Evolutionary conservation across 2,329 filamentous ascomycete species (phyloP).

Genomic region (Orbilia javanica): DNA sequence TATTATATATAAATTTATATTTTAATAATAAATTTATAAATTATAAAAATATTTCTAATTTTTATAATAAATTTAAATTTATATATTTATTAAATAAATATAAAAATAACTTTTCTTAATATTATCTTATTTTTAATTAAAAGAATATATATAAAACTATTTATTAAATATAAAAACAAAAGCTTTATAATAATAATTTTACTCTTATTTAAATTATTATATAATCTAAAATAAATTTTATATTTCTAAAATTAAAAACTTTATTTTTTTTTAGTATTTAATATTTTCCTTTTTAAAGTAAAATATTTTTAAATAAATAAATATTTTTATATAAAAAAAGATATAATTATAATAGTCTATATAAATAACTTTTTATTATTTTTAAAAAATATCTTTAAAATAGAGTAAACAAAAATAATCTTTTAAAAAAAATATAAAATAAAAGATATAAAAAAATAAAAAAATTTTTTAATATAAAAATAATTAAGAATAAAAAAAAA

Average conservation of each 20-base stretch:
- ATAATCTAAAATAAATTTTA: neutral
- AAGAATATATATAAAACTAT: too few relatives aligned
- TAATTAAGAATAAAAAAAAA: slow-evolving; percentile 24
- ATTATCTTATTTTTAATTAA: neutral
- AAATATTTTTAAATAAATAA: neutral
- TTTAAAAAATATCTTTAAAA: neutral
- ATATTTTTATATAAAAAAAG: neutral
- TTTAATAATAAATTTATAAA: neutral
- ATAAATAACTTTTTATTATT: neutral
- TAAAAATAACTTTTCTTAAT: neutral
- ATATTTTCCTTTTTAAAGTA: neutral
- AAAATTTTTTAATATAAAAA: slow-evolving; percentile 31
- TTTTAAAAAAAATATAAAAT: slow-evolving; percentile 7
- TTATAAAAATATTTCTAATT: neutral
- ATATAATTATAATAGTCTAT: neutral
- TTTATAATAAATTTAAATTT: neutral
- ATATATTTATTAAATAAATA: neutral
- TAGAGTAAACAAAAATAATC: neutral
- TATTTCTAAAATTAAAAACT: neutral
- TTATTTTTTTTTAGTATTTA: neutral
- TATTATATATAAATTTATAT: neutral
- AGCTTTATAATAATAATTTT: neutral
- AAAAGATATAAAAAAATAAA: slow-evolving; percentile 17
- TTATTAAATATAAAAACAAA: neutral
- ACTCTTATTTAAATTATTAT: neutral